A percentile compares a stretch with the other conserved stretches of the same genome.
phyloP scores from a whole-genome alignment of 2,329 filamentous ascomycete species.

The Ophiostoma triangulosporum region DNA sequence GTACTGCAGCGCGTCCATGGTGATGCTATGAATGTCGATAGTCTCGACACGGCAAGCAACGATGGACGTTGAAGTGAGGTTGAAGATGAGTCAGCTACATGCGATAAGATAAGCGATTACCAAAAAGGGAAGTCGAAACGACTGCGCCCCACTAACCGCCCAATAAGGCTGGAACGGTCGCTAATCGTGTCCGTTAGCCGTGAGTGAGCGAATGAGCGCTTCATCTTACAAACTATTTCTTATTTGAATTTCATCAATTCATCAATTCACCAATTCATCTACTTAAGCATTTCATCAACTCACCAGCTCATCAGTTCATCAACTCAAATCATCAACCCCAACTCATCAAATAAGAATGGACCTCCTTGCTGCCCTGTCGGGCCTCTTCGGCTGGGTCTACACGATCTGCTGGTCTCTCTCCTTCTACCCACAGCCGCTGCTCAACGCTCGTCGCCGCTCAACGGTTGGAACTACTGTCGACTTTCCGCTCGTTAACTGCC shows the following conservation, averaged over 20 bases:
- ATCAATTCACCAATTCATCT: not conserved
- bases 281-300: no score
- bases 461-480: slow-evolving; percentile 79
- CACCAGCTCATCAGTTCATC: not conserved
- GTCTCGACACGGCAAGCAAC: not conserved
- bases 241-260: not conserved
- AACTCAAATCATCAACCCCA: not conserved
- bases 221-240: not conserved
- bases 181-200: not conserved
- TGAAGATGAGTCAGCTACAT: not conserved
- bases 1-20: slow-evolving; percentile 12
- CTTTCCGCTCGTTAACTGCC: slow-evolving; percentile 63
- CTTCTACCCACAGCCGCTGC: slow-evolving; percentile 81
- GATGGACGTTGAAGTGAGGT: not conserved
- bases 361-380: slow-evolving; percentile 36
- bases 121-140: not conserved
- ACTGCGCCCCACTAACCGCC: not conserved
- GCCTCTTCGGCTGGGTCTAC: slow-evolving; percentile 62
- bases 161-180: not conserved
- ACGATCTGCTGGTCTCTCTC: slow-evolving; percentile 69
- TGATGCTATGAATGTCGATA: no score
- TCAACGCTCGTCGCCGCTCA: slow-evolving; percentile 63
- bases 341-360: no score
- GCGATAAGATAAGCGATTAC: not conserved
- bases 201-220: not conserved